Percentiles rank a stretch among this genome's conserved stretches.
Conservation (phyloP, 768 basidiomycete species). For the Boletus rufocinnamomeus region DNA sequence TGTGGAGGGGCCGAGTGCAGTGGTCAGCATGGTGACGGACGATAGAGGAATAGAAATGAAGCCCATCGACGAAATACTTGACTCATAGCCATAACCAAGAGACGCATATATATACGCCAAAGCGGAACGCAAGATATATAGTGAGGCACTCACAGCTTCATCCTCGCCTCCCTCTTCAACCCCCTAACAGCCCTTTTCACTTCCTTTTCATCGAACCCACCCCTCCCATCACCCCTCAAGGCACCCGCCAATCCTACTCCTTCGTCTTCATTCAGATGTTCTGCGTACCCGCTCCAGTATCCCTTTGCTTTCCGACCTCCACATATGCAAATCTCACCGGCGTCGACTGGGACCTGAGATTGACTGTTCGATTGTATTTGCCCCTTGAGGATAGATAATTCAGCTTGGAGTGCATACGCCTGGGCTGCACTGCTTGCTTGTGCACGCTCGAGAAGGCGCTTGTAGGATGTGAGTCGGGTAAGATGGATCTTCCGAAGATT, state of each 20-base stretch:
- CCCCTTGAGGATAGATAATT: slow-evolving; percentile 64
- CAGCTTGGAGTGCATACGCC: slow-evolving; percentile 82
- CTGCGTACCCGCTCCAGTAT: slow-evolving; percentile 73
- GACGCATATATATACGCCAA: not conserved
- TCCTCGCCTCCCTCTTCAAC: slow-evolving; percentile 65
- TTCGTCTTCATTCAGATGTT: slow-evolving; percentile 46
- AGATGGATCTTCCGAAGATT: slow-evolving; percentile 45
- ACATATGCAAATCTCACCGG: slow-evolving; percentile 46
- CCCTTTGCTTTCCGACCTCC: slow-evolving; percentile 63
- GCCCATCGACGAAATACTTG: not conserved
- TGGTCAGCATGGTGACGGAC: slow-evolving; percentile 11
- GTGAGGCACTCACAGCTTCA: slow-evolving; percentile 61
- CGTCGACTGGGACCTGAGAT: slow-evolving; percentile 15
- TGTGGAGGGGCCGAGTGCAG: not conserved
- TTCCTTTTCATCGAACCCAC: slow-evolving; percentile 70
- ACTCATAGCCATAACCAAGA: not conserved
- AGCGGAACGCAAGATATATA: not conserved
- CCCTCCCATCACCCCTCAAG: slow-evolving; percentile 47
- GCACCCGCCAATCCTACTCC: slow-evolving; percentile 47
- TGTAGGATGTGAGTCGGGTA: slow-evolving; percentile 69
- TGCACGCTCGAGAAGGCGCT: slow-evolving; percentile 76
- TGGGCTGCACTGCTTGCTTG: slow-evolving; percentile 81
- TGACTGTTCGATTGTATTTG: slow-evolving; percentile 33
- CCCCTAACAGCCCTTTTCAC: slow-evolving; percentile 65
- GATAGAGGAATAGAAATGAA: not conserved